These are phyloP conservation scores for Isatis tinctoria DNA, from an alignment of 345 rosid genomes.

Conservation along the genomic window DNA sequence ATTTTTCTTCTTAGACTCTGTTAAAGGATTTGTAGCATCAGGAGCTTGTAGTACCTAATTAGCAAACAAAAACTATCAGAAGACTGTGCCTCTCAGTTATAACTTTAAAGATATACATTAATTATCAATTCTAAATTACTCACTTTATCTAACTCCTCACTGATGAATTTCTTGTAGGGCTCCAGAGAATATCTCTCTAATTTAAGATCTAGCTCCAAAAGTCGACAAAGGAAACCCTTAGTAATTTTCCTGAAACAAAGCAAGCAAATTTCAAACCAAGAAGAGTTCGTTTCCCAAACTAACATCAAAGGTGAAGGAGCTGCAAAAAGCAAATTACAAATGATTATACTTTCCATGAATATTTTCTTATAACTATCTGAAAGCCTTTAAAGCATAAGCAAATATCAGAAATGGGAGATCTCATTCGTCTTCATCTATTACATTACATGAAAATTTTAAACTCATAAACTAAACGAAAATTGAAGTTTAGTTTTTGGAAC, in stretches of 20 bases:
- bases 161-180: constrained; percentile 59
- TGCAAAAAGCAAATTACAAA: constrained; percentile 16
- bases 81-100: background rate
- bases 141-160: constrained; percentile 63
- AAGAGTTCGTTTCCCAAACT: background rate
- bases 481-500: background rate
- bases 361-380: background rate
- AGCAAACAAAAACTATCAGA: background rate
- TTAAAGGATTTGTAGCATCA: constrained; percentile 40
- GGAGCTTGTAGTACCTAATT: constrained; percentile 18
- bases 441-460: background rate
- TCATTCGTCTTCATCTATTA: background rate
- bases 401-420: too few species aligned
- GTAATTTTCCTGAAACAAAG: constrained; percentile 51
- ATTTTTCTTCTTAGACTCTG: constrained; percentile 39
- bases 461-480: background rate
- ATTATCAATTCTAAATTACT: background rate
- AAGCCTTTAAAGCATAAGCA: background rate
- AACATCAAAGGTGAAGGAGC: constrained; percentile 58
- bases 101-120: background rate
- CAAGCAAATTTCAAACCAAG: background rate
- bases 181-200: constrained; percentile 63
- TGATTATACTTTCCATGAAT: background rate
- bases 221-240: constrained; percentile 77
- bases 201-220: constrained; percentile 79